Evolutionary conservation across 345 rosid species (phyloP).

Genomic region (Eucalyptus globulus): DNA sequence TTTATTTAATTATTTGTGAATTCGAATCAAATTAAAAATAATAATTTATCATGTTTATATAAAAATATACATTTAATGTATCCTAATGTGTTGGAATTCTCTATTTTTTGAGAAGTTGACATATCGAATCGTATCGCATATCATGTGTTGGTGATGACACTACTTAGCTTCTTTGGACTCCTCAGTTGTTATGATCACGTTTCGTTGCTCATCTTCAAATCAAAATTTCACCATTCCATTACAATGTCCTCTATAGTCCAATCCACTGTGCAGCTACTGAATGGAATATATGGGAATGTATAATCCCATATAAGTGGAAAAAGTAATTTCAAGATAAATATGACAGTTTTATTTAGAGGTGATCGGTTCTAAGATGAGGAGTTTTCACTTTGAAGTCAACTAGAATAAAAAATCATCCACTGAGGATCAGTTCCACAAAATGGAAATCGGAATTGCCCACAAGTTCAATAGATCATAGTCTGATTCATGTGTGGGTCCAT

Average conservation of each 20-base stretch:
- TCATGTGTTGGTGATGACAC: no score
- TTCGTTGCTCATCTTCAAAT: neutral
- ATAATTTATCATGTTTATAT: no score
- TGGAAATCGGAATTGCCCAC: neutral
- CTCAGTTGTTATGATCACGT: neutral
- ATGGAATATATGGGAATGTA: neutral
- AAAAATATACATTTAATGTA: no score
- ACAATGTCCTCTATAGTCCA: neutral
- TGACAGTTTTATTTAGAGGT: neutral
- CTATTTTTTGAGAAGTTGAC: rapidly evolving
- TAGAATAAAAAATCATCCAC: no score
- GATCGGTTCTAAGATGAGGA: rapidly evolving
- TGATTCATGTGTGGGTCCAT: neutral
- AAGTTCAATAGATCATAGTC: neutral
- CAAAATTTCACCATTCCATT: neutral
- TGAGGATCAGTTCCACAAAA: neutral
- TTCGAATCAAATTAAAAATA: no score
- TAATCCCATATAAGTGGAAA: neutral
- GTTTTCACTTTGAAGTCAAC: no score
- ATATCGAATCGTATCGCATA: rapidly evolving
- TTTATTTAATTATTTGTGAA: no score
- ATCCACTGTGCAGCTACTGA: neutral
- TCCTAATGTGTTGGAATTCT: rapidly evolving
- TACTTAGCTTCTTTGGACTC: neutral
- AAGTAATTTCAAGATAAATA: neutral